Base-by-base conservation (phyloP, 1,284 basidiomycete genomes). In the Neolentinus lepideus region DNA sequence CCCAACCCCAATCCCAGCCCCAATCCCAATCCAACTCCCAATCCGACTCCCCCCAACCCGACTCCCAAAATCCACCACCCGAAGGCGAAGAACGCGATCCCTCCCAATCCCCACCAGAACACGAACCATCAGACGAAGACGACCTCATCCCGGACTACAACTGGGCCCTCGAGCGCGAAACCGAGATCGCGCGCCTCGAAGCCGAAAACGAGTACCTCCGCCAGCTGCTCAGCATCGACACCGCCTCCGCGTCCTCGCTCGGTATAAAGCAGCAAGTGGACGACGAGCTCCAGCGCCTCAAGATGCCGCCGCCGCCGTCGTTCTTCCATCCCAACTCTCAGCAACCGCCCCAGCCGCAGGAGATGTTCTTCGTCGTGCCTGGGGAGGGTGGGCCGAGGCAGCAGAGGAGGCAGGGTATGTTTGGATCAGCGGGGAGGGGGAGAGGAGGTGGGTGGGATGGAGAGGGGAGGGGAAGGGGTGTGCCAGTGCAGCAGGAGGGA, bases 131-230 rank as follows among this genome's bases (percentile, higher is more conserved):
- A 36, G 59, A 62, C 9, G 51, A 57, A 27, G 56, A 36, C 57
- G 58, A 25, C 58, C 66, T 48, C 59, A 63, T 53, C 45, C 55
- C 29, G 61, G 65, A 33, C 63, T 67, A 55, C 57, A 57, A 96
- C 70, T 94, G 93, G 90, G 84, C 89, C 0, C 61, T 87, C 57
- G 90, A 93, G 67, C 80, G 94, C 57, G 94, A 96, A 67, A 75
- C 75, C 61, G 92, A 96, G 73, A 89, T 95, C 57, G 65, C 78
- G 33, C 79, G 92, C 36, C 72, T 98, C 35, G 84, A 89, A 66
- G 75, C 73, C 55, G 94, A 96, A 72, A 98, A 98, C 65, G 79
- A 81, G 46, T 76, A 83, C 56, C 74, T 98, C 53, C 76, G 94
- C 55, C 77, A 78, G 63, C 69, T 87, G 68, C 72, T 96, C 35